Conservation (phyloP, 2,329 filamentous ascomycete genomes). For the Penicillium glabrum region DNA sequence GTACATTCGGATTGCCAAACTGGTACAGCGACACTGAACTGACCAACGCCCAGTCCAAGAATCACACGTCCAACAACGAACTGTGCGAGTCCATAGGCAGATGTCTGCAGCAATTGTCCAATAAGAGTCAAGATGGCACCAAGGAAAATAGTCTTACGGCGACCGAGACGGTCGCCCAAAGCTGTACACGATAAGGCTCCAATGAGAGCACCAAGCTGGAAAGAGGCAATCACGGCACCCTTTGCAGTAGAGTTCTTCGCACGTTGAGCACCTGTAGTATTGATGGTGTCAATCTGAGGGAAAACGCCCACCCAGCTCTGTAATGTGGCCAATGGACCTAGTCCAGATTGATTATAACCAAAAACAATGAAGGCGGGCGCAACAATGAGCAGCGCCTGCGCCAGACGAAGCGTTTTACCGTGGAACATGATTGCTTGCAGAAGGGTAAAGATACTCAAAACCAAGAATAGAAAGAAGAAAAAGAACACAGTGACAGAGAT, state of each 20-base stretch:
- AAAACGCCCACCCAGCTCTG: slow-evolving; percentile 21
- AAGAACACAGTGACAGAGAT: neutral
- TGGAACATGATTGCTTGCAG: slow-evolving; percentile 12
- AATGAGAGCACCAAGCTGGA: slow-evolving; percentile 18
- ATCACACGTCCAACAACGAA: slow-evolving; percentile 51
- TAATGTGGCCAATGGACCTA: slow-evolving; percentile 18
- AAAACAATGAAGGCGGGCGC: slow-evolving; percentile 23
- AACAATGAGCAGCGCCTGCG: slow-evolving; percentile 35
- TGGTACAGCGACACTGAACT: slow-evolving; percentile 50
- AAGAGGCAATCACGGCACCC: slow-evolving; percentile 31
- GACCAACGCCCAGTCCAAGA: slow-evolving; percentile 51
- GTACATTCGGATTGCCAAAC: slow-evolving; percentile 53
- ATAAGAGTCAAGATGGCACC: slow-evolving; percentile 47
- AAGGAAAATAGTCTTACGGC: slow-evolving; percentile 47
- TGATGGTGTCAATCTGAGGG: slow-evolving; percentile 22
- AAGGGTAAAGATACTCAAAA: neutral
- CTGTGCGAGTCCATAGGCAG: slow-evolving; percentile 47
- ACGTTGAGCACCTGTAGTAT: slow-evolving; percentile 9
- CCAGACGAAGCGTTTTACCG: slow-evolving; percentile 18
- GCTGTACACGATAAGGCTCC: slow-evolving; percentile 19
- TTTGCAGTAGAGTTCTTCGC: slow-evolving; percentile 10
- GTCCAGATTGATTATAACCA: slow-evolving; percentile 26
- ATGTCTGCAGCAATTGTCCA: slow-evolving; percentile 46
- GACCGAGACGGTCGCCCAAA: slow-evolving; percentile 48
- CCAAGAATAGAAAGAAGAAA: neutral